A percentile compares a stretch with the other conserved stretches of the same genome.
phyloP scores from a whole-genome alignment of 2,329 filamentous ascomycete genomes.

The Diplodia mutila region DNA sequence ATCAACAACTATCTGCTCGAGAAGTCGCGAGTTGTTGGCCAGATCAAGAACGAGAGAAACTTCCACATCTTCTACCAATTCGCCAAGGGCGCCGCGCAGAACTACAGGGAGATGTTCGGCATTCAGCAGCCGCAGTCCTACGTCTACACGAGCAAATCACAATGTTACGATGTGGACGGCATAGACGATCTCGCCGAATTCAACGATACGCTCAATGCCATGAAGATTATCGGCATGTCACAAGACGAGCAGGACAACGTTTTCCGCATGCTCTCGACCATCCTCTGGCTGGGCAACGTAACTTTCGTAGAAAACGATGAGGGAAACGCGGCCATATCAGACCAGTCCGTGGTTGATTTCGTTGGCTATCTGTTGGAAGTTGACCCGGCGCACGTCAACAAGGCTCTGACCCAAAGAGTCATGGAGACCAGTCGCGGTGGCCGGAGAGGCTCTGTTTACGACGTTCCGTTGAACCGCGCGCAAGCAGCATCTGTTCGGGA shows the following conservation, averaged over 20 bases:
- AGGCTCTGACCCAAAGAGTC: slow-evolving; percentile 86
- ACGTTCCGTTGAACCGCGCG: slow-evolving; percentile 80
- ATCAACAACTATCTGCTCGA: slow-evolving; percentile 98
- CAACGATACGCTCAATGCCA: slow-evolving; percentile 86
- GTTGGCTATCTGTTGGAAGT: slow-evolving; percentile 92
- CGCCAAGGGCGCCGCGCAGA: slow-evolving; percentile 81
- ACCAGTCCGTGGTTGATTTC: slow-evolving; percentile 92
- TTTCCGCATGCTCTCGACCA: slow-evolving; percentile 89
- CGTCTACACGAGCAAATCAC: slow-evolving; percentile 88
- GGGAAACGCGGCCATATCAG: slow-evolving; percentile 83
- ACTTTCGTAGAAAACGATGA: slow-evolving; percentile 87
- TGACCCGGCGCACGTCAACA: slow-evolving; percentile 75
- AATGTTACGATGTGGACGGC: slow-evolving; percentile 91
- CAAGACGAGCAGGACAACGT: slow-evolving; percentile 93
- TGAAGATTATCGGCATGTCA: slow-evolving; percentile 88
- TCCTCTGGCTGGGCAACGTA: slow-evolving; percentile 94
- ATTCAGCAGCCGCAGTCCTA: slow-evolving; percentile 92
- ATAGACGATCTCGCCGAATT: slow-evolving; percentile 92
- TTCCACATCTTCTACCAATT: slow-evolving; percentile 99
- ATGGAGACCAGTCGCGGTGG: slow-evolving; percentile 72
- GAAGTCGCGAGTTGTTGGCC: slow-evolving; percentile 91
- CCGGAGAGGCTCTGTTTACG: slow-evolving; percentile 68
- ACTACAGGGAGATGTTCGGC: slow-evolving; percentile 70
- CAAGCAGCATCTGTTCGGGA: slow-evolving; percentile 88
- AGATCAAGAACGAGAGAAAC: slow-evolving; percentile 93